Evolutionary conservation across 2,329 filamentous ascomycete species (phyloP), one percentile per base, ranked within the genome.

Genomic region (Paraphoma sp.): DNA sequence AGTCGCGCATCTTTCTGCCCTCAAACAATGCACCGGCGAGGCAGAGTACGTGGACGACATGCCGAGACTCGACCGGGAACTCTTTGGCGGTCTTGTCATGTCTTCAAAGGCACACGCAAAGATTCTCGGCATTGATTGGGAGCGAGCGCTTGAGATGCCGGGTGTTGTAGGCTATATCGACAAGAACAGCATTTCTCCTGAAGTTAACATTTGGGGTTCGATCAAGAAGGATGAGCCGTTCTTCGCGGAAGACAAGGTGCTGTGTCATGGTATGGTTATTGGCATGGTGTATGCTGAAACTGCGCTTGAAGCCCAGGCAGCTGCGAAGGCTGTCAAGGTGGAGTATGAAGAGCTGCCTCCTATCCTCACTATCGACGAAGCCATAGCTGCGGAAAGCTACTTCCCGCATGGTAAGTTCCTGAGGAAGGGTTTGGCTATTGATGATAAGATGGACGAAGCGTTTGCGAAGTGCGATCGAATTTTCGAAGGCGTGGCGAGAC

Each of bases 1-100:
- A 17, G 89, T 89, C 41, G 89, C 90, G 17, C 94, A 98, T 70
- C 84, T 97, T 12, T 92, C 94, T 0, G 93, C 94, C 0, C 75
- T 98, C 69, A 96, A 97, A 78, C 94, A 98, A 77, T 91, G 89
- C 6, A 96, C 92, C 0, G 94, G 94, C 51, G 92, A 96, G 77
- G 94, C 94, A 1, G 91, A 96, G 67, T 98, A 98, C 67, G 96
- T 93, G 0, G 94, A 98, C 67, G 94, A 98, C 64, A 95, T 97
- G 28, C 93, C 93, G 2, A 82, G 87, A 0, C 81, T 92, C 62
- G 90, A 89, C 74, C 95, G 95, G 57, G 93, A 97, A 75, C 82
- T 98, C 0, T 92, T 92, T 63, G 94, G 91, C 6, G 93, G 90
- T 65, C 83, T 97, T 54, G 91, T 98, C 0, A 81, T 98, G 42